Base-by-base conservation (phyloP, 2,329 filamentous ascomycete species). In the Aphanocladium album region DNA sequence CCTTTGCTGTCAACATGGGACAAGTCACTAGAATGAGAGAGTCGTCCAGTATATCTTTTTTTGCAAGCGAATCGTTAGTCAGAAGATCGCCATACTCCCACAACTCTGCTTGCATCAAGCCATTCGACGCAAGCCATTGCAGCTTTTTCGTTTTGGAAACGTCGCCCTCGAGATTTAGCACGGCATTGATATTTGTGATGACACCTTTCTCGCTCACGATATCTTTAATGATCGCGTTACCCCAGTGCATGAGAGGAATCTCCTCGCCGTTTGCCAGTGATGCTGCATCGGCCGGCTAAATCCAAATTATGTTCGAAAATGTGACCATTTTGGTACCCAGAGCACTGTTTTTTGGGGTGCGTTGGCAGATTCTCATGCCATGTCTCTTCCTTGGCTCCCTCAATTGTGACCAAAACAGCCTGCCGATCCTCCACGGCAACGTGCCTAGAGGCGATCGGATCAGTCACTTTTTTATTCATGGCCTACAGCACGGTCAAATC, bases 191-290 rank as follows among this genome's bases (percentile, higher is more conserved):
- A 68, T 96, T 86, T 52, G 84, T 79, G n/a, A 62, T 60, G 14
- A 46, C 12, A 16, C 12, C 12, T 57, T 80, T 80, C 19, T 76
- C 74, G 33, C 77, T 75, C 52, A 83, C 79, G 63, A 91, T 85
- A 62, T 86, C 85, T 60, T 87, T 84, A 25, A 95, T 89, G 66
- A 92, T 84, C 14, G 89, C 91, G 70, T 96, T 96, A 67, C 93
- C 95, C 93, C 93, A 98, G 73, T 89, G 89, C 93, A 97, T 97
- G 46, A 97, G 82, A 0, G 93, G 97, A 69, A 98, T 90, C 75
- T 97, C 93, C 78, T 98, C 93, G 70, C 89, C 87, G 62, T 68
- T 86, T 89, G 77, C 97, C 96, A 27, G 83, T 83, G 72, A 88
- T 88, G 63, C 35, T 16, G 89, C 91, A 69, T 98, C 93, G 50